A percentile compares a stretch with the other conserved stretches of the same genome.
phyloP scores from a whole-genome alignment of 2,329 filamentous ascomycete genomes.

The Sphaerulina vaccinii region DNA sequence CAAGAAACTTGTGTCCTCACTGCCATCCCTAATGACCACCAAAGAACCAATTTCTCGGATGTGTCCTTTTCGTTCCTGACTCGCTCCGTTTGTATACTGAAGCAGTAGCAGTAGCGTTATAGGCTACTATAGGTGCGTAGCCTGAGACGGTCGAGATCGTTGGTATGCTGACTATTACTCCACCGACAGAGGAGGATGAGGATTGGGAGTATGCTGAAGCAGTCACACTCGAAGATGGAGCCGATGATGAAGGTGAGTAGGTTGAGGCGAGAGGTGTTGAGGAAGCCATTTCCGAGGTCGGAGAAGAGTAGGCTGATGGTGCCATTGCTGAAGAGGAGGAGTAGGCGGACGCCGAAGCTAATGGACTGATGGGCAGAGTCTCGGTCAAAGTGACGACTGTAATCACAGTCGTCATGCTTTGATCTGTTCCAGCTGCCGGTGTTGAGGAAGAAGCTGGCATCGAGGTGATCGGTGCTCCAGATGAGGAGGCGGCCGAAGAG shows the following conservation, averaged over 20 bases:
- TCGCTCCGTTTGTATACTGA: background rate
- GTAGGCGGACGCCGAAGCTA: conserved; percentile 2
- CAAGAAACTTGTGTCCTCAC: too few species aligned
- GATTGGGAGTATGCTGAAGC: background rate
- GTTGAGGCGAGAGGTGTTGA: conserved; percentile 4
- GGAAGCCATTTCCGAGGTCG: conserved; percentile 1
- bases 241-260: conserved; percentile 5
- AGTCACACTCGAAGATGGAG: too few species aligned
- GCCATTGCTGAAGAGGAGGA: conserved; percentile 3
- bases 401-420: conserved; percentile 19
- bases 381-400: conserved; percentile 23
- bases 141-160: conserved; percentile 5
- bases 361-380: conserved; percentile 13
- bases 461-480: background rate
- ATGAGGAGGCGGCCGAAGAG: conserved; percentile 9
- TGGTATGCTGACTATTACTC: background rate
- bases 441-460: background rate
- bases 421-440: background rate
- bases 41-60: conserved; percentile 7
- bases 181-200: background rate
- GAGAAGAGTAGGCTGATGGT: conserved; percentile 1
- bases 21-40: conserved; percentile 3
- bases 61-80: background rate
- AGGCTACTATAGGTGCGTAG: background rate
- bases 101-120: background rate